Evolutionary conservation across 352 stramenopile species (phyloP).

Genomic region (Plasmopara viticola): DNA sequence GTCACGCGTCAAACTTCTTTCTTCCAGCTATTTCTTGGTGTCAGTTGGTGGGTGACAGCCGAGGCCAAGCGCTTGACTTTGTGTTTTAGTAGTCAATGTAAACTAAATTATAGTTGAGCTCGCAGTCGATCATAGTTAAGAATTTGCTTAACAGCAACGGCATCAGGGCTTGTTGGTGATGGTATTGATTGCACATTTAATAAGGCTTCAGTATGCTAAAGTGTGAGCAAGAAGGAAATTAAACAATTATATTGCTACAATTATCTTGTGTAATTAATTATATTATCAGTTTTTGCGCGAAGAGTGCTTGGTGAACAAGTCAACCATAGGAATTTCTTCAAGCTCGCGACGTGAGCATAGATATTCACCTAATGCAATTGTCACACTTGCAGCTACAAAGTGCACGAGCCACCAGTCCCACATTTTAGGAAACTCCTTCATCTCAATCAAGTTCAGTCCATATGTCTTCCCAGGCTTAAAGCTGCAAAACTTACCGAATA

Average conservation of each 20-base stretch:
- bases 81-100: conserved; percentile 2
- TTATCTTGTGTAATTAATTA: background rate
- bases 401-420: conserved; percentile 88
- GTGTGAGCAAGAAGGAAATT: background rate
- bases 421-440: conserved; percentile 72
- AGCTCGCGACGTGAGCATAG: conserved; percentile 81
- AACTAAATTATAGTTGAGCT: conserved; percentile 17
- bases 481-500: conserved; percentile 51
- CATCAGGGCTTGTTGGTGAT: too few species aligned
- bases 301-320: conserved; percentile 68
- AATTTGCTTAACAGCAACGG: conserved; percentile 11
- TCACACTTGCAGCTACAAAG: conserved; percentile 52
- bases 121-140: conserved; percentile 16
- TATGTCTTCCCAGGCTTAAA: background rate
- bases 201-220: conserved; percentile 20
- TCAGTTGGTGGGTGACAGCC: conserved; percentile 8
- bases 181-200: too few species aligned
- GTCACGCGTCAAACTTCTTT: conserved; percentile 11
- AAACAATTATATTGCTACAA: conserved; percentile 8
- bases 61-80: conserved; percentile 7
- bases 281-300: conserved; percentile 35
- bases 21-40: conserved; percentile 36
- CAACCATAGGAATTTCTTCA: conserved; percentile 84
- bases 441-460: background rate
- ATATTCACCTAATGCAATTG: conserved; percentile 84